These are phyloP conservation scores for Tolypocladium ovalisporum DNA, from an alignment of 2,329 filamentous ascomycete species.

Conservation along the genomic window DNA sequence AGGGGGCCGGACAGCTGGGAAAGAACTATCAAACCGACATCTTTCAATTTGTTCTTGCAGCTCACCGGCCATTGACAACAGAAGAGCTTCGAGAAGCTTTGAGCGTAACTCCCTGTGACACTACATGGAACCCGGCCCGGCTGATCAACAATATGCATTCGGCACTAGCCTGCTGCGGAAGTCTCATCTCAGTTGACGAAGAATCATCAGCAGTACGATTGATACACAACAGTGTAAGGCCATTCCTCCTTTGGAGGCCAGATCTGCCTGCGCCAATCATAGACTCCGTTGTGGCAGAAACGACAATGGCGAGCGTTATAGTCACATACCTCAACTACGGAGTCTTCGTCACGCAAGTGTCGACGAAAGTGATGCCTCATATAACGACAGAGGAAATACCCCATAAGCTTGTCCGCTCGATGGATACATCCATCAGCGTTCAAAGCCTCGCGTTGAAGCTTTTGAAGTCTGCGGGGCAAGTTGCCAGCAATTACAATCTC, in stretches of 20 bases:
- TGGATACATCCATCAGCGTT: not conserved
- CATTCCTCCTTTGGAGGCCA: slow-evolving; percentile 12
- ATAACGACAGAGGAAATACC: not conserved
- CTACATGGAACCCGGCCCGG: slow-evolving; percentile 8
- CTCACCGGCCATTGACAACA: slow-evolving; percentile 16
- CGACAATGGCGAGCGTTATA: slow-evolving; percentile 12
- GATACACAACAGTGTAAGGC: slow-evolving; percentile 23
- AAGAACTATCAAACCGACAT: slow-evolving; percentile 12
- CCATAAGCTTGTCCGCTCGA: not conserved
- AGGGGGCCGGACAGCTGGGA: slow-evolving; percentile 4
- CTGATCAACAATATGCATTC: slow-evolving; percentile 13
- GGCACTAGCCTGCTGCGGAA: slow-evolving; percentile 18
- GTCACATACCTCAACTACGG: slow-evolving; percentile 15
- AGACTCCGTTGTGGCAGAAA: slow-evolving; percentile 3
- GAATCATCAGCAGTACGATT: slow-evolving; percentile 18
- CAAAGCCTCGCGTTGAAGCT: not conserved
- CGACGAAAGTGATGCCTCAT: not conserved
- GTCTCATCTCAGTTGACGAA: slow-evolving; percentile 22
- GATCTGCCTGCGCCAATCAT: too few species aligned
- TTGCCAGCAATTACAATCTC: not conserved
- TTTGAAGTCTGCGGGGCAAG: not conserved
- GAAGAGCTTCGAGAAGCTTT: slow-evolving; percentile 27
- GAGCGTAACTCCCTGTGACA: slow-evolving; percentile 21
- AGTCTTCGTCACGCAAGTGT: not conserved
- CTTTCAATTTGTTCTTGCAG: slow-evolving; percentile 17